A percentile compares a stretch with the other conserved stretches of the same genome.
phyloP scores from a whole-genome alignment of 2,329 filamentous ascomycete genomes.

The Trichophyton schoenleinii region DNA sequence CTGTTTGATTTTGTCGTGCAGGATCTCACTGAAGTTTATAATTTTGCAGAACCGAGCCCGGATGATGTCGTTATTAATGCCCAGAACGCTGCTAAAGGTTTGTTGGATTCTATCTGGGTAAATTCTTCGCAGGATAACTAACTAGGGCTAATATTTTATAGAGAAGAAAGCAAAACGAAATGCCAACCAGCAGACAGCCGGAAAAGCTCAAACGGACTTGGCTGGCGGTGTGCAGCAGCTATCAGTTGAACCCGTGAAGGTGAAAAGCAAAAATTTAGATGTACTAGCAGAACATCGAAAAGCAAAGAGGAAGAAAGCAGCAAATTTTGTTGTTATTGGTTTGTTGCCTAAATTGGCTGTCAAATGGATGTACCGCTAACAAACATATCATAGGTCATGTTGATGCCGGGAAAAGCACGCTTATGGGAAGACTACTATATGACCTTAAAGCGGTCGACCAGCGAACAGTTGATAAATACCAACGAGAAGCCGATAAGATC shows the following conservation, averaged over 20 bases:
- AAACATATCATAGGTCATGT: constrained; percentile 59
- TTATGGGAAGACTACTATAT: constrained; percentile 88
- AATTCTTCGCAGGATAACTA: constrained; percentile 17
- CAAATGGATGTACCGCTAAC: background rate
- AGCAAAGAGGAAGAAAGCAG: constrained; percentile 61
- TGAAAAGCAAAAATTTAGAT: constrained; percentile 67
- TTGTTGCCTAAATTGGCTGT: constrained; percentile 11
- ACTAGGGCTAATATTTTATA: constrained; percentile 23
- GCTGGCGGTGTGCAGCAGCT: constrained; percentile 38
- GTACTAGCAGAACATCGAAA: constrained; percentile 71
- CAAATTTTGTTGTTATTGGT: constrained; percentile 91
- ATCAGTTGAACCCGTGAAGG: constrained; percentile 39
- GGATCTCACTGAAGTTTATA: constrained; percentile 33
- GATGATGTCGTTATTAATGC: constrained; percentile 81
- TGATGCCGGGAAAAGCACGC: constrained; percentile 91
- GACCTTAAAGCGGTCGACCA: constrained; percentile 83
- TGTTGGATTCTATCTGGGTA: constrained; percentile 27
- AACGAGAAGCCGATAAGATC: constrained; percentile 76
- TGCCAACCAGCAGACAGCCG: constrained; percentile 22
- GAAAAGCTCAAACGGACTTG: constrained; percentile 33
- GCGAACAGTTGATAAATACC: constrained; percentile 75
- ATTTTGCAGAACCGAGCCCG: constrained; percentile 76
- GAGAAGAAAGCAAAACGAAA: constrained; percentile 34
- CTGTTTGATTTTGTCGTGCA: constrained; percentile 23
- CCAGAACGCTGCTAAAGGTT: constrained; percentile 66